Evolutionary conservation across 306 rosid genomes (phyloP).

Genomic region (Clitoria ternatea): DNA sequence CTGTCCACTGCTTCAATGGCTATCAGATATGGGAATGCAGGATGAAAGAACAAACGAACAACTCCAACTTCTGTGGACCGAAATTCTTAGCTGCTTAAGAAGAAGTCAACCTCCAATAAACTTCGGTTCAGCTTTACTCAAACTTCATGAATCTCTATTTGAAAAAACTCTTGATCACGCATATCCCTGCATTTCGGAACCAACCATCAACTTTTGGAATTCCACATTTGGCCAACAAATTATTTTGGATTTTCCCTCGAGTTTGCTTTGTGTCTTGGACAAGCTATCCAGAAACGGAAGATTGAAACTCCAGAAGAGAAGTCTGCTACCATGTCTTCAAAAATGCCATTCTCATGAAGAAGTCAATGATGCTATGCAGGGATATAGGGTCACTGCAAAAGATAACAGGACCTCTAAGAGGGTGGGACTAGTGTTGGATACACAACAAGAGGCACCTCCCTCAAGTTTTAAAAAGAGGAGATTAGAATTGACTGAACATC

Average conservation of each 20-base stretch:
- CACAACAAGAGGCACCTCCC: conserved; percentile 24
- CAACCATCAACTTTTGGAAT: conserved; percentile 73
- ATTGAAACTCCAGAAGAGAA: conserved; percentile 63
- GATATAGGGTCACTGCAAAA: conserved; percentile 45
- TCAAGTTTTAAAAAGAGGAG: conserved; percentile 47
- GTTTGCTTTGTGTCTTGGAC: conserved; percentile 59
- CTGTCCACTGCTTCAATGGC: conserved; percentile 66
- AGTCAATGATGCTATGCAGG: conserved; percentile 26
- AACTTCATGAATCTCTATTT: conserved; percentile 56
- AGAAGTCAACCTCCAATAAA: conserved; percentile 56
- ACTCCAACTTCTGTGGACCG: conserved; percentile 59
- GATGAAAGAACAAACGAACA: conserved; percentile 39
- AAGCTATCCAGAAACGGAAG: conserved; percentile 60
- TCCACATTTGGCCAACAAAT: conserved; percentile 57
- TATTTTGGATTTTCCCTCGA: conserved; percentile 59
- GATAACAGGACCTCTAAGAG: conserved; percentile 58
- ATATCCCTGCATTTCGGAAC: conserved; percentile 57
- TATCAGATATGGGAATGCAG: conserved; percentile 40
- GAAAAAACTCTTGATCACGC: conserved; percentile 76
- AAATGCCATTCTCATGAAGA: conserved; percentile 37
- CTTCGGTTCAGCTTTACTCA: conserved; percentile 60
- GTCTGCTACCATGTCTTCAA: conserved; percentile 38
- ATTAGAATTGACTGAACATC: conserved; percentile 69
- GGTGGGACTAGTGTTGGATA: conserved; percentile 41
- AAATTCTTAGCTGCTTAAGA: conserved; percentile 46